These are phyloP conservation scores for Penicillium brevicompactum DNA, from an alignment of 2,329 filamentous ascomycete species.

Conservation along the genomic window DNA sequence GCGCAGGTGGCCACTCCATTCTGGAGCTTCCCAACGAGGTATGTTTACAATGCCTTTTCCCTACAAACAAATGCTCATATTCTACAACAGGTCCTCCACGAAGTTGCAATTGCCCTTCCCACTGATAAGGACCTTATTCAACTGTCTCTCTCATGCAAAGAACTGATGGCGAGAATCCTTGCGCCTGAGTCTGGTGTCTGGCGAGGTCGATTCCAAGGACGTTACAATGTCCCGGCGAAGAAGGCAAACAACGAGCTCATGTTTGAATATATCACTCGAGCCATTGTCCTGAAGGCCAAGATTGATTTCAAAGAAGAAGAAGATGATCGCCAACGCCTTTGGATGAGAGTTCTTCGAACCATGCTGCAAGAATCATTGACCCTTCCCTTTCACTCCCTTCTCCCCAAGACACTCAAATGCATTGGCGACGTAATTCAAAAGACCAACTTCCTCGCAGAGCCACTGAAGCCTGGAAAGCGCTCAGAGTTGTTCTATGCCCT, in stretches of 20 bases:
- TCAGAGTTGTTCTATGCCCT: slow-evolving; percentile 31
- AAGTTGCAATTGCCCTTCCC: slow-evolving; percentile 31
- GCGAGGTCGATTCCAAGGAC: slow-evolving; percentile 33
- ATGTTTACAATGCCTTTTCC: background rate
- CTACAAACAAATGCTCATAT: background rate
- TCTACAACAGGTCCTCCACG: slow-evolving; percentile 32
- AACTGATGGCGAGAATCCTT: slow-evolving; percentile 27
- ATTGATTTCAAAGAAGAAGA: slow-evolving; percentile 32
- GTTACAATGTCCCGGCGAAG: slow-evolving; percentile 35
- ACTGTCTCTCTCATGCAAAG: slow-evolving; percentile 31
- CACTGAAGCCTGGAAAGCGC: slow-evolving; percentile 16
- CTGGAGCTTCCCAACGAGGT: slow-evolving; percentile 22
- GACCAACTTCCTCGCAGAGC: slow-evolving; percentile 27
- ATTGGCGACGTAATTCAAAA: slow-evolving; percentile 22
- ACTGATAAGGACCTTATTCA: slow-evolving; percentile 35
- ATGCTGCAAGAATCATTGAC: slow-evolving; percentile 31
- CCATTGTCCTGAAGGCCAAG: slow-evolving; percentile 32
- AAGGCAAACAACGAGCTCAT: slow-evolving; percentile 24
- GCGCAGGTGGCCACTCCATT: background rate
- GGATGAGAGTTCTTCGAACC: slow-evolving; percentile 34
- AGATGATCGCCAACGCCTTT: slow-evolving; percentile 27
- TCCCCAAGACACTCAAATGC: slow-evolving; percentile 25
- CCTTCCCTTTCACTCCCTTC: background rate
- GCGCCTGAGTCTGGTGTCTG: slow-evolving; percentile 36
- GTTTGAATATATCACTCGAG: slow-evolving; percentile 39